These are phyloP conservation scores for Eucalyptus polyanthemos DNA, from an alignment of 345 rosid species.

Conservation along the genomic window DNA sequence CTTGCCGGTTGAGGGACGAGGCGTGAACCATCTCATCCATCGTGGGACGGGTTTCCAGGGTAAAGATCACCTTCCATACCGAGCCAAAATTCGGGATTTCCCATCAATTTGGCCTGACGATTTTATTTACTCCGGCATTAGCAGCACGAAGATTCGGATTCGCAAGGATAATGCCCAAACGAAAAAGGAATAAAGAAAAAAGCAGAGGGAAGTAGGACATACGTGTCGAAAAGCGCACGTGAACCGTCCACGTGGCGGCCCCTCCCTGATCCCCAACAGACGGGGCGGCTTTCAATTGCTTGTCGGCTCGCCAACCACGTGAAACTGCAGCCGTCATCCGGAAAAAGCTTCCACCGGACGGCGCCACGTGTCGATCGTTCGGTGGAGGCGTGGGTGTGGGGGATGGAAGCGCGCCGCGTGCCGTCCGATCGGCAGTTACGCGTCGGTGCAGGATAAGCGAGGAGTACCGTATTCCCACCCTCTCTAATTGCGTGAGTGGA, in stretches of 20 bases:
- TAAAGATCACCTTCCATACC: fast-evolving
- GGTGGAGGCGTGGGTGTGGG: neutral
- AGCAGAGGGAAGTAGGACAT: neutral
- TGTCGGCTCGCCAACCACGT: neutral
- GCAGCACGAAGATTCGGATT: neutral
- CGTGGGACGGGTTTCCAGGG: fast-evolving
- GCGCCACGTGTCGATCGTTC: neutral
- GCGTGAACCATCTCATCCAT: fast-evolving
- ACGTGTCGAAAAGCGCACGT: neutral
- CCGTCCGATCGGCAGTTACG: neutral
- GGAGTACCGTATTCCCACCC: neutral
- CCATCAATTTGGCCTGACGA: neutral
- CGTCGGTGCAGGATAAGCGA: neutral
- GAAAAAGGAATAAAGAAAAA: neutral
- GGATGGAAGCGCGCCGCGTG: neutral
- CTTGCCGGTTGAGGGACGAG: no score
- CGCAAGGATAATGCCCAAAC: neutral
- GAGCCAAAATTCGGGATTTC: neutral
- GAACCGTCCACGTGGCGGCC: neutral
- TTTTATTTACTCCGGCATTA: neutral
- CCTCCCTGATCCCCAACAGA: neutral
- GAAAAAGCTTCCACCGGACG: neutral
- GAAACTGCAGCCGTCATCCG: neutral
- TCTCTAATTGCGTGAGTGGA: neutral
- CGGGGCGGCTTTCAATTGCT: neutral